Percentiles rank a stretch among this genome's conserved stretches.
These are phyloP conservation scores for Sporobolus alterniflorus DNA, from an alignment of 202 grass and related monocot species.

Conservation along the genomic window DNA sequence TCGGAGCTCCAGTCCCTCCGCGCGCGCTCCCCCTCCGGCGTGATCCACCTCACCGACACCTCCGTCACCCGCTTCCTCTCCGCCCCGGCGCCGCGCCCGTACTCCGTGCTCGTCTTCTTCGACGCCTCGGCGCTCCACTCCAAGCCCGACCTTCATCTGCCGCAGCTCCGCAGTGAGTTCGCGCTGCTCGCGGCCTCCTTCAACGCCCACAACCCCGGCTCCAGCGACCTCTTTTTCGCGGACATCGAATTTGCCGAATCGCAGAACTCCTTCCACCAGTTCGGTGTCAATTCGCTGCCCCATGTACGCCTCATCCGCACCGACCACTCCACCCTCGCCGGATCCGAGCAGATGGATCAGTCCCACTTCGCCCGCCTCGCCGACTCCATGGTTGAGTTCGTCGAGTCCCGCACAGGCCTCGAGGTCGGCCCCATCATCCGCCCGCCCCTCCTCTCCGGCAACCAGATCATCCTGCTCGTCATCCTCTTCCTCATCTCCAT, in stretches of 20 bases:
- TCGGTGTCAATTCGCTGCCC: slow-evolving; percentile 89
- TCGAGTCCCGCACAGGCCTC: slow-evolving; percentile 74
- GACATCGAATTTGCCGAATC: slow-evolving; percentile 98
- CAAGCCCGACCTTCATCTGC: slow-evolving; percentile 91
- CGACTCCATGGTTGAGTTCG: slow-evolving; percentile 95
- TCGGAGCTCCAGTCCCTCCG: slow-evolving; percentile 78
- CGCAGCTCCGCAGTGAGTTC: slow-evolving; percentile 85
- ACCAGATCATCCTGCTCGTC: slow-evolving; percentile 64
- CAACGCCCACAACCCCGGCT: slow-evolving; percentile 56
- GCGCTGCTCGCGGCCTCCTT: slow-evolving; percentile 89
- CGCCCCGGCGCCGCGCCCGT: slow-evolving; percentile 52
- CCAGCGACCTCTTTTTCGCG: slow-evolving; percentile 75
- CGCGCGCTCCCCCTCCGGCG: slow-evolving; percentile 68
- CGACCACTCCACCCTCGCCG: slow-evolving; percentile 48
- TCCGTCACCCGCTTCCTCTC: slow-evolving; percentile 83
- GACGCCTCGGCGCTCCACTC: slow-evolving; percentile 91
- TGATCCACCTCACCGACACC: slow-evolving; percentile 88
- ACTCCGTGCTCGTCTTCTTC: slow-evolving; percentile 94
- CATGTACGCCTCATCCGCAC: slow-evolving; percentile 76
- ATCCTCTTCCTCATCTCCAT: slow-evolving; percentile 60
- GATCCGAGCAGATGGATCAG: slow-evolving; percentile 90
- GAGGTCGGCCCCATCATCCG: slow-evolving; percentile 86
- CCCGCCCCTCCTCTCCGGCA: slow-evolving; percentile 73
- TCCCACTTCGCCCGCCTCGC: slow-evolving; percentile 82
- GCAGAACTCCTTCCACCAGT: slow-evolving; percentile 81